Percentiles rank a stretch among this genome's conserved stretches.
phyloP scores from a whole-genome alignment of 176 grass and related monocot genomes.

The Oryza meyeriana region DNA sequence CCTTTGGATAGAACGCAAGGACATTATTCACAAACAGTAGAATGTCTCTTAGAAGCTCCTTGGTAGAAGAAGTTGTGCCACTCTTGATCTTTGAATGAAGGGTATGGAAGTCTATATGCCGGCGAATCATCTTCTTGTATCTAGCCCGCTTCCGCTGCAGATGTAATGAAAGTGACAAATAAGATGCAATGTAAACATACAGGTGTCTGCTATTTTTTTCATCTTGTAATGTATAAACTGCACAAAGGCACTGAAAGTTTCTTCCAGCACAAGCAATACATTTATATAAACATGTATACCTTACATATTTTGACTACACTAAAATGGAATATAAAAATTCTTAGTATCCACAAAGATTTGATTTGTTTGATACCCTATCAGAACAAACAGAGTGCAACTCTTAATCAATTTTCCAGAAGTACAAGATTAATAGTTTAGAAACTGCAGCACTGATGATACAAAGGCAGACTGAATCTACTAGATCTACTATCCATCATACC shows the following conservation, averaged over 20 bases:
- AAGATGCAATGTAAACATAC: conserved; percentile 13
- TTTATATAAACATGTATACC: background rate
- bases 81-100: conserved; percentile 67
- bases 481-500: conserved; percentile 40
- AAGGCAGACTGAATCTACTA: background rate
- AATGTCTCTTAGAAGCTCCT: conserved; percentile 75
- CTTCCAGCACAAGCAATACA: background rate
- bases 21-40: conserved; percentile 78
- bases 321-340: background rate
- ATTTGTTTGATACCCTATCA: conserved; percentile 13
- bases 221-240: conserved; percentile 18
- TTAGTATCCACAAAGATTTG: conserved; percentile 3
- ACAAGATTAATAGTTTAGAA: conserved; percentile 10
- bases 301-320: background rate
- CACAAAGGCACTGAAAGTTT: background rate
- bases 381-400: background rate
- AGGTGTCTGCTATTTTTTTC: background rate
- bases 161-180: background rate
- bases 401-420: background rate
- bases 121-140: conserved; percentile 87
- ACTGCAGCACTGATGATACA: conserved; percentile 16
- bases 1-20: conserved; percentile 63
- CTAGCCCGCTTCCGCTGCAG: conserved; percentile 55
- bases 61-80: conserved; percentile 65
- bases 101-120: conserved; percentile 72